Evolutionary conservation across 179 eudicot genomes (phyloP), one percentile per base, ranked within the genome.

Genomic region (Silene coronaria): DNA sequence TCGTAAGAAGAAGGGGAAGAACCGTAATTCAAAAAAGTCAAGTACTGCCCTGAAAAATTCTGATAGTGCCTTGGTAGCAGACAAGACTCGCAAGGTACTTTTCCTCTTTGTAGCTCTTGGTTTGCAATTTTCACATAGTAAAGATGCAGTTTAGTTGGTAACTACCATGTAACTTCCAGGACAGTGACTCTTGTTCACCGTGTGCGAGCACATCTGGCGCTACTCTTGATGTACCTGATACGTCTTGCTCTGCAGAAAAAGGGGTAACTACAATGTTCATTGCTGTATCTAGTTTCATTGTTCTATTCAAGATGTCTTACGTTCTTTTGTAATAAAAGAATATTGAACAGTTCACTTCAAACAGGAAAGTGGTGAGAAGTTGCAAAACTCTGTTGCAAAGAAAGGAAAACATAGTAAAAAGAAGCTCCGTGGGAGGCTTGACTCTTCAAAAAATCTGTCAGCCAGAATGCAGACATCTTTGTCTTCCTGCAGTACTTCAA

Each of bases 1-100:
- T 65, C 88, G 87, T 80, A 93, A 82, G 87, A 92, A 89, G 77
- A 94, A 90, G 74, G 93, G 91, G 75, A 88, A 89, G 80, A 85
- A 68, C 57, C 92, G 88, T 66, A 84, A 70, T 80, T 51, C 76
- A 7, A 92, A 90, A 87, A 90, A 82, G 76, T 48, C 66, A 22
- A 84, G 80, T 80, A 79, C 86, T 71, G 46, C 78, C 72, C 67
- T 76, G 75, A 90, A 80, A 70, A 77, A 87, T 75, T 77, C 80
- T n/a, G 71, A 71, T 78, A 78, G 82, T 84, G 86, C 76, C 75
- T 27, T 72, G 38, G 38, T 28, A 66, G 73, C 75, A n/a, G 86
- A 79, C 77, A 77, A 82, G 73, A 73, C 79, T 55, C 26, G 77
- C 26, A 77, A 90, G 97, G 98, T 93, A 87, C 30, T 64, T 32